phyloP scores from a whole-genome alignment of 768 basidiomycete species.

The Pleurotus cornucopiae region DNA sequence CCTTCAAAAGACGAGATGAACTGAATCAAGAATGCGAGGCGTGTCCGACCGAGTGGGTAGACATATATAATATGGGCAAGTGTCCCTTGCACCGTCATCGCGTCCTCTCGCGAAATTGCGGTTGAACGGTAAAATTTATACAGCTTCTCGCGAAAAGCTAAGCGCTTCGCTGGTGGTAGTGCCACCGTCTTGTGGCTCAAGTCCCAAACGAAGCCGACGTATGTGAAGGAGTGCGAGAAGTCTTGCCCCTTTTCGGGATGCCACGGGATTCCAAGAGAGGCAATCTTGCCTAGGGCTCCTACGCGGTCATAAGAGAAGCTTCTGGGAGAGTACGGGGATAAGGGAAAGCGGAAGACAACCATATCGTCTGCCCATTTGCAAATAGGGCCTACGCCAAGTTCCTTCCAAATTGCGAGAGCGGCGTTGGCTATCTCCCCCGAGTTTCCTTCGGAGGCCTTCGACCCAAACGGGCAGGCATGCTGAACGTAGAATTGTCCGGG shows the following conservation, averaged over 20 bases:
- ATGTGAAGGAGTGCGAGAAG: conserved; percentile 16
- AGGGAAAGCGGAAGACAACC: conserved; percentile 16
- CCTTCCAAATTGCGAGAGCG: too few relatives aligned
- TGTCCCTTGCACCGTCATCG: conserved; percentile 2
- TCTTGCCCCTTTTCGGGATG: conserved; percentile 19
- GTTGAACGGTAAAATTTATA: conserved; percentile 11
- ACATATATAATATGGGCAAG: conserved; percentile 8
- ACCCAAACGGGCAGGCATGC: conserved; percentile 13
- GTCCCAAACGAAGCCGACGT: conserved; percentile 27
- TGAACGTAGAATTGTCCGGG: conserved; percentile 16
- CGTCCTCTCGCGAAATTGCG: background rate
- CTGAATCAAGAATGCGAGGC: background rate
- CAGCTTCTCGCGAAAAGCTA: conserved; percentile 17
- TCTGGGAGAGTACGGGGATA: too few relatives aligned
- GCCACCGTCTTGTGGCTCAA: conserved; percentile 16
- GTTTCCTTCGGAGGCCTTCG: too few relatives aligned
- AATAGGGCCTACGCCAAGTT: too few relatives aligned
- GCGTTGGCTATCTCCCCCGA: too few relatives aligned
- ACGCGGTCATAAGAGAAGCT: conserved; percentile 13
- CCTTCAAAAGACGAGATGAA: background rate
- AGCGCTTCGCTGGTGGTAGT: conserved; percentile 21
- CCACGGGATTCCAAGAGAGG: conserved; percentile 19
- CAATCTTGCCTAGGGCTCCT: conserved; percentile 11
- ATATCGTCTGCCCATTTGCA: conserved; percentile 1
- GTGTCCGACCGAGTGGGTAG: background rate